Base-by-base conservation (phyloP, 305 asterid genomes). In the Fraxinus sp. region DNA sequence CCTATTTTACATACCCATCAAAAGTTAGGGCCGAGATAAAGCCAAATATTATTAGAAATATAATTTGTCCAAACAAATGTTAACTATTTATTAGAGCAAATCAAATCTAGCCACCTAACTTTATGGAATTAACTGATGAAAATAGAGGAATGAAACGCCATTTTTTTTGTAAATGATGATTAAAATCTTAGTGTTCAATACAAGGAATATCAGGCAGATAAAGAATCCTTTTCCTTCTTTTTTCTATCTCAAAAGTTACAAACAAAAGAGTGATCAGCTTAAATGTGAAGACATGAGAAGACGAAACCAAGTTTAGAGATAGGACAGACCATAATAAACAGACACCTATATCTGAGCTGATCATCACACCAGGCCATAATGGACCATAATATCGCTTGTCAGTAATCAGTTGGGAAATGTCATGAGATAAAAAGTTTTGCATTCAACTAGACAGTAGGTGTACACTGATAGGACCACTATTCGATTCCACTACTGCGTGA, bases 371-470 rank as follows among this genome's bases (percentile, higher is more conserved):
- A 30, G 32, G 33, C 80, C 28, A 77, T 8, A 49, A 83, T 41
- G 62, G 78, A 55, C 22, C 36, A 30, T 22, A 33, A 28, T 46
- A 66, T 68, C 35, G 68, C 39, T 39, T 36, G 28, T 74, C 64
- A 1, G 59, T 20, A 68, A 75, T 20, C 55, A 83, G 79, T 83
- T 74, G 49, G 78, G 62, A 57, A 76, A 81, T 71, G 73, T 70
- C 59, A 9, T 30, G 59, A 77, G 59, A 75, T 1, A 44, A 41
- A 41, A 24, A 36, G 30, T 70, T 26, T 30, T 57, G 32, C 79
- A 80, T 68, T 36, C 20, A 66, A 10, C 68, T 46, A 84, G 35
- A 83, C 44, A 77, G 22, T 7, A 49, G 22, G 10, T 46, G 28
- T 77, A 71, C 52, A 9, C 55, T 5, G 18, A 46, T 49, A 84